Percentiles rank a stretch among this genome's conserved stretches.
Conservation (phyloP, 1,284 basidiomycete species). For the Tylopilus sp. region DNA sequence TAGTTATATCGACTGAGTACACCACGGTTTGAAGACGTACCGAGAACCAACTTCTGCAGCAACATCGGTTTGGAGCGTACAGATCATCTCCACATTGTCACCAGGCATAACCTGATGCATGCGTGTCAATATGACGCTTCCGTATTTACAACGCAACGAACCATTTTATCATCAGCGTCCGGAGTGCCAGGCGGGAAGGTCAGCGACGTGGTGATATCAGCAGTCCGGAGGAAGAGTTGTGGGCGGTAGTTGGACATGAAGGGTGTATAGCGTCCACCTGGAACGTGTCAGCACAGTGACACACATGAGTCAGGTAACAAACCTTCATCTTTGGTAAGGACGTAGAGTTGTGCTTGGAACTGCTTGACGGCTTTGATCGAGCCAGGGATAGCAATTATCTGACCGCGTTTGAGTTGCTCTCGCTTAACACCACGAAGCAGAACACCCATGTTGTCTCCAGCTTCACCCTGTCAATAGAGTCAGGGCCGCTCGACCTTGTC, state of each 20-base stretch:
- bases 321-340: slow-evolving; percentile 92
- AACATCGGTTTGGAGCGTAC: slow-evolving; percentile 83
- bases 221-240: slow-evolving; percentile 95
- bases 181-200: slow-evolving; percentile 83
- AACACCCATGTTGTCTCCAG: slow-evolving; percentile 99
- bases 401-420: slow-evolving; percentile 92
- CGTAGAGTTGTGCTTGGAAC: slow-evolving; percentile 91
- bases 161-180: slow-evolving; percentile 82
- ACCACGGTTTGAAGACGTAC: slow-evolving; percentile 35
- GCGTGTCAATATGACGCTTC: slow-evolving; percentile 4
- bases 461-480: slow-evolving; percentile 66
- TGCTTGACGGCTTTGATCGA: slow-evolving; percentile 95
- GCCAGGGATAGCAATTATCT: slow-evolving; percentile 87
- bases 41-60: slow-evolving; percentile 91
- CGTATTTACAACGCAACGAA: slow-evolving; percentile 21
- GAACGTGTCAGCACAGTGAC: slow-evolving; percentile 1
- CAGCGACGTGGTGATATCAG: slow-evolving; percentile 86
- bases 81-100: slow-evolving; percentile 95
- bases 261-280: slow-evolving; percentile 90
- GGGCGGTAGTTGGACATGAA: slow-evolving; percentile 97
- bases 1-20: not conserved
- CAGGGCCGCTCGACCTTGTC: not conserved
- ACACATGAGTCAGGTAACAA: not conserved
- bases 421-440: slow-evolving; percentile 97
- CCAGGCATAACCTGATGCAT: slow-evolving; percentile 89